Evolutionary conservation across 805 yeast species (phyloP).

Genomic region (Suhomyces sp.): DNA sequence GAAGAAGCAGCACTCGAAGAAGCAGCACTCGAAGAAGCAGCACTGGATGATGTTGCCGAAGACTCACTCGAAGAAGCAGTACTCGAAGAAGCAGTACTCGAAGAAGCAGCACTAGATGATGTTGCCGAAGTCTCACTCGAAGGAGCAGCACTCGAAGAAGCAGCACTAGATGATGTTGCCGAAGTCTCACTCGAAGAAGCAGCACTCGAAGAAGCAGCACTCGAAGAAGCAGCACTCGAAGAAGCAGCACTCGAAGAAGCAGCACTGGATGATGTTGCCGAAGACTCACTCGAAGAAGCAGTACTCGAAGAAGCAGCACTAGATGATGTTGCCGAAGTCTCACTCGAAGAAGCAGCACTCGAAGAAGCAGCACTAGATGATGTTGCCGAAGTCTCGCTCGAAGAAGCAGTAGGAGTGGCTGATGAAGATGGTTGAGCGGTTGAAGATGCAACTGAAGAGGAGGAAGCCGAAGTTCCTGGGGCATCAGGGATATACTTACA

Average conservation of each 20-base stretch:
- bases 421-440: background rate
- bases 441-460: background rate
- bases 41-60: no score
- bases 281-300: background rate
- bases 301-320: background rate
- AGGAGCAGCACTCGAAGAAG: conserved; percentile 1
- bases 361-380: conserved; percentile 1
- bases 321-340: background rate
- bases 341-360: background rate
- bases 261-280: background rate
- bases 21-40: conserved; percentile 11
- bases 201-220: background rate
- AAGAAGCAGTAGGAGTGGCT: background rate
- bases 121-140: conserved; percentile 14
- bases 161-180: no score
- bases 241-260: background rate
- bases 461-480: conserved; percentile 4
- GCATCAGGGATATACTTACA: background rate
- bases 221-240: background rate
- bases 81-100: background rate
- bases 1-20: background rate
- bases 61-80: background rate
- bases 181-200: background rate
- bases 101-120: conserved; percentile 7
- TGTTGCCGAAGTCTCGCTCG: no score